Conservation (phyloP, 495 filamentous ascomycete species). For the Hyaloscypha variabilis region DNA sequence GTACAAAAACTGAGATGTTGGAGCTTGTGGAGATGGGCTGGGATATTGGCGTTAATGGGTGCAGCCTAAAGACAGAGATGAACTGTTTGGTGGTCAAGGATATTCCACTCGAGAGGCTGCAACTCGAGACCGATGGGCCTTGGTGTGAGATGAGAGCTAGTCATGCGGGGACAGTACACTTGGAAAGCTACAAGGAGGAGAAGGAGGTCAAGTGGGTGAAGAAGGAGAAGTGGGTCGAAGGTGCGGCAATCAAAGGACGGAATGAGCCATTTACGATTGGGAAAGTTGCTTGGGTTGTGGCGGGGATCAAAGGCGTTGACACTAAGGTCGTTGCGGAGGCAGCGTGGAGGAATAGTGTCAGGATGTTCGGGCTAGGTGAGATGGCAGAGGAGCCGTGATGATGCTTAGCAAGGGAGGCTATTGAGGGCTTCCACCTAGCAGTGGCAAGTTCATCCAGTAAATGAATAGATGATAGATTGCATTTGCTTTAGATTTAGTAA, state of each 20-base stretch:
- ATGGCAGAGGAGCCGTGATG: background rate
- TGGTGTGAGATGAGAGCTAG: slow-evolving; percentile 58
- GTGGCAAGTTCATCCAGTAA: background rate
- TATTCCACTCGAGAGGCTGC: slow-evolving; percentile 67
- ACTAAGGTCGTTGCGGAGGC: slow-evolving; percentile 85
- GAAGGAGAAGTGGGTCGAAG: slow-evolving; percentile 90
- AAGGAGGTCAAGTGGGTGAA: slow-evolving; percentile 65
- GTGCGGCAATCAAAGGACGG: slow-evolving; percentile 83
- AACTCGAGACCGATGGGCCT: slow-evolving; percentile 83
- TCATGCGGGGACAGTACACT: slow-evolving; percentile 62
- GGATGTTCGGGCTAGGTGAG: slow-evolving; percentile 76
- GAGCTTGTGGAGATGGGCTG: slow-evolving; percentile 63
- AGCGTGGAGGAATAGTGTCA: slow-evolving; percentile 81
- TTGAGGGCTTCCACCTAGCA: background rate
- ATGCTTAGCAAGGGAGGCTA: background rate
- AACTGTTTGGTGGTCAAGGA: slow-evolving; percentile 69
- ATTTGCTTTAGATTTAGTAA: slow-evolving; percentile 1
- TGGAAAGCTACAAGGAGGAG: slow-evolving; percentile 29
- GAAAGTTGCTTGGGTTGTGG: slow-evolving; percentile 84
- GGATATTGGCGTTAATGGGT: slow-evolving; percentile 75
- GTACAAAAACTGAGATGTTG: slow-evolving; percentile 70
- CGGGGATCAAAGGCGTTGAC: slow-evolving; percentile 75
- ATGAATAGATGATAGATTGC: background rate
- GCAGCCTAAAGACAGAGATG: slow-evolving; percentile 72
- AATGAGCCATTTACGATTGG: slow-evolving; percentile 88